Conservation (phyloP, 768 basidiomycete species). For the Psilocybe sp. region DNA sequence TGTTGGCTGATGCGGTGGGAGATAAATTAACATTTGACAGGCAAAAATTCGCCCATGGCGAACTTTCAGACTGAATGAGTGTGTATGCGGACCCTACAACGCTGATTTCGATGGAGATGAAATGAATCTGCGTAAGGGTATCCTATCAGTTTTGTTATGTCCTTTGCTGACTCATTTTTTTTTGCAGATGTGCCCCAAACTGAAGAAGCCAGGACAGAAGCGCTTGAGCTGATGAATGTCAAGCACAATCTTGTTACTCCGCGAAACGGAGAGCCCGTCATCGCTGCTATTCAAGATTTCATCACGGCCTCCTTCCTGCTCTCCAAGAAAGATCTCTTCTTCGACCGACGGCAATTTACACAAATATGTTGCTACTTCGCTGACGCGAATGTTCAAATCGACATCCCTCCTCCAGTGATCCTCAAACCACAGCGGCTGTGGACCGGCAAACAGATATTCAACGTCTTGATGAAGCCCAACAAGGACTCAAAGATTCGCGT, state of each 20-base stretch:
- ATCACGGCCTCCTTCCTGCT: conserved; percentile 98
- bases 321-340: conserved; percentile 89
- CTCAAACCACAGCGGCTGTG: conserved; percentile 91
- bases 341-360: conserved; percentile 91
- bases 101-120: conserved; percentile 99
- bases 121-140: conserved; percentile 91
- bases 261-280: conserved; percentile 97
- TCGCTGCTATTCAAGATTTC: conserved; percentile 99
- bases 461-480: conserved; percentile 94
- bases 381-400: conserved; percentile 89
- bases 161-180: neutral
- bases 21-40: conserved; percentile 26
- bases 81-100: conserved; percentile 98
- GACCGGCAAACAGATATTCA: conserved; percentile 99
- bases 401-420: conserved; percentile 92
- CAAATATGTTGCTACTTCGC: conserved; percentile 95
- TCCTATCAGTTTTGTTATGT: neutral
- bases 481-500: conserved; percentile 77
- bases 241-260: conserved; percentile 98
- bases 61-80: conserved; percentile 96
- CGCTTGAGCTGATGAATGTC: conserved; percentile 94
- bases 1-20: neutral
- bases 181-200: conserved; percentile 92
- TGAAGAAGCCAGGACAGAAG: conserved; percentile 96
- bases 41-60: conserved; percentile 96